Percentiles rank a stretch among this genome's conserved stretches.
These are phyloP conservation scores for Mrakia blollopis DNA, from an alignment of 768 basidiomycete species.

Conservation along the genomic window DNA sequence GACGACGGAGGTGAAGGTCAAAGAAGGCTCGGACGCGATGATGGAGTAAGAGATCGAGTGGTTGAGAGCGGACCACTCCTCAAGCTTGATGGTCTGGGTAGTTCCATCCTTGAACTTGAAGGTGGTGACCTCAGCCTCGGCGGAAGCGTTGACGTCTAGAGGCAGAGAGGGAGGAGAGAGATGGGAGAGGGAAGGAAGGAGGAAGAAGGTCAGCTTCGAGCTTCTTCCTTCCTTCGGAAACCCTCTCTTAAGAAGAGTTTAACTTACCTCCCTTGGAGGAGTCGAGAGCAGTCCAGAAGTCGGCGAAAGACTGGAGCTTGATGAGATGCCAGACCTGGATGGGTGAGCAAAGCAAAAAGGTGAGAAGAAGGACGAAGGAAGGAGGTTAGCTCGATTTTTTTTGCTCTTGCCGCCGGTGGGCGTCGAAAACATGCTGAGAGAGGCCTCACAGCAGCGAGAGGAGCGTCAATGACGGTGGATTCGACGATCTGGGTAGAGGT, in stretches of 20 bases:
- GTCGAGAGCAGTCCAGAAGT: conserved; percentile 35
- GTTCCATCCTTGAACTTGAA: conserved; percentile 37
- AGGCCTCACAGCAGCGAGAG: conserved; percentile 3
- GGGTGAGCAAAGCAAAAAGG: conserved; percentile 17
- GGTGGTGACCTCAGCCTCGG: conserved; percentile 13
- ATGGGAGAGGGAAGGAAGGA: background rate
- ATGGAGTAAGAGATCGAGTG: conserved; percentile 40
- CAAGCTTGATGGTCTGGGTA: conserved; percentile 40
- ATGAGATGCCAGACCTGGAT: conserved; percentile 37
- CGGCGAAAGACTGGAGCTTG: conserved; percentile 38
- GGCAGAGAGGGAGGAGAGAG: background rate
- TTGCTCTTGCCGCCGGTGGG: background rate
- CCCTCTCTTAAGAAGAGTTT: background rate
- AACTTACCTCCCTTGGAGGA: conserved; percentile 22
- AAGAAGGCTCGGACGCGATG: conserved; percentile 39
- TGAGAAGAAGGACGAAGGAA: background rate
- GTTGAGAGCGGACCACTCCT: conserved; percentile 40
- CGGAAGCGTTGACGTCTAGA: conserved; percentile 9
- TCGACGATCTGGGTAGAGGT: conserved; percentile 35
- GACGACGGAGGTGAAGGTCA: conserved; percentile 41
- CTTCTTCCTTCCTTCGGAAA: no score
- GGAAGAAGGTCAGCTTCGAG: background rate
- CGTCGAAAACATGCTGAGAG: background rate
- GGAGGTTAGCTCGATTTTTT: background rate
- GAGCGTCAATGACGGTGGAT: conserved; percentile 36